These are phyloP conservation scores for Vitis hybrid DNA, from an alignment of 177 flowering plant genomes.

Conservation along the genomic window DNA sequence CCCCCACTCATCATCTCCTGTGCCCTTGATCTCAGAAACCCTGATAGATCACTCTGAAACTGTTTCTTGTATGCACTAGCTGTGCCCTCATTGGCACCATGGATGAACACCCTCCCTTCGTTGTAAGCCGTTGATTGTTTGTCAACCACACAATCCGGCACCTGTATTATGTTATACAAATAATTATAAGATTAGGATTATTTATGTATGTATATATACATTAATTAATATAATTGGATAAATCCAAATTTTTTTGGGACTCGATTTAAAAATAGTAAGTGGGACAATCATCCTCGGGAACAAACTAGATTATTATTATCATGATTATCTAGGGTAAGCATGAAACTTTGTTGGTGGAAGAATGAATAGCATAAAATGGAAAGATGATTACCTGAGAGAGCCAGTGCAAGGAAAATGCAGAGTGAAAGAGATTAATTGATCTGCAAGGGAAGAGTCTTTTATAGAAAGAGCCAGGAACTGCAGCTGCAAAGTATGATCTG, in stretches of 20 bases:
- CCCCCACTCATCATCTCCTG: slow-evolving; percentile 68
- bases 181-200: neutral
- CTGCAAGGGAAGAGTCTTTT: slow-evolving; percentile 72
- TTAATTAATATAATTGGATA: neutral
- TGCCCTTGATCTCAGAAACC: slow-evolving; percentile 56
- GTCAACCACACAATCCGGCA: slow-evolving; percentile 69
- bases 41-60: slow-evolving; percentile 66
- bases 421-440: slow-evolving; percentile 71
- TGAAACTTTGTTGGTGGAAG: neutral
- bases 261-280: neutral
- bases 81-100: slow-evolving; percentile 62
- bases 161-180: slow-evolving; percentile 27
- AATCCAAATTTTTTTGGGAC: too few species aligned
- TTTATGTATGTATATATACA: neutral
- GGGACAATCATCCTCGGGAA: slow-evolving; percentile 15
- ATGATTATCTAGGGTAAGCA: neutral
- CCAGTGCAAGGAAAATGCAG: slow-evolving; percentile 95
- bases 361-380: neutral
- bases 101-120: slow-evolving; percentile 75
- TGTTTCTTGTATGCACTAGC: slow-evolving; percentile 70
- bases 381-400: slow-evolving; percentile 68
- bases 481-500: slow-evolving; percentile 83
- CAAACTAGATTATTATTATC: neutral
- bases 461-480: slow-evolving; percentile 82
- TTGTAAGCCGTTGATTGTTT: slow-evolving; percentile 70